Percentiles rank a stretch among this genome's conserved stretches.
These are phyloP conservation scores for Pichia kudriavzevii DNA, from an alignment of 1,139 yeast species.

Conservation along the genomic window DNA sequence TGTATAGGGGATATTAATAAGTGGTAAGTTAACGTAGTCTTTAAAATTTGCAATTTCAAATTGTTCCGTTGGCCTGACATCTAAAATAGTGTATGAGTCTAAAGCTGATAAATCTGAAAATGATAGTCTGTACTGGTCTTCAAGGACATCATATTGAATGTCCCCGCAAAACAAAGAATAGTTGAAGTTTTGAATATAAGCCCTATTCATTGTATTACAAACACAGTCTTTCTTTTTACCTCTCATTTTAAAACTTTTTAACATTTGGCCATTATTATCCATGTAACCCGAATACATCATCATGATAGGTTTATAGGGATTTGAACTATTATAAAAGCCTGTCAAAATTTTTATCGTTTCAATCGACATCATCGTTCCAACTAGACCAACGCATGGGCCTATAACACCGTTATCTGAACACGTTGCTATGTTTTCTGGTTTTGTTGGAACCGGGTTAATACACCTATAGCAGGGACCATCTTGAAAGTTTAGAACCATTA, in stretches of 20 bases:
- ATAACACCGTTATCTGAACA: constrained; percentile 94
- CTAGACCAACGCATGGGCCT: constrained; percentile 90
- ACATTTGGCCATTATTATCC: constrained; percentile 47
- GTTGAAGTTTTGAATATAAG: constrained; percentile 42
- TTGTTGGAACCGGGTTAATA: constrained; percentile 85
- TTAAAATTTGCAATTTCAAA: constrained; percentile 44
- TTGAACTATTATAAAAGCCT: constrained; percentile 35
- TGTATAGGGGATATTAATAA: constrained; percentile 60
- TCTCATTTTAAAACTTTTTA: constrained; percentile 77
- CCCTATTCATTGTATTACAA: constrained; percentile 52
- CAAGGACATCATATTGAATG: constrained; percentile 40
- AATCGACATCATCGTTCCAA: constrained; percentile 84
- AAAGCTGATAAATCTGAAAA: constrained; percentile 36
- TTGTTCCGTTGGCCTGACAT: constrained; percentile 79
- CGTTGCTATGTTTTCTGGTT: constrained; percentile 71
- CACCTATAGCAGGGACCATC: constrained; percentile 93
- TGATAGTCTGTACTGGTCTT: constrained; percentile 40
- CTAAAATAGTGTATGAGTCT: constrained; percentile 33
- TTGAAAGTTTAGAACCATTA: constrained; percentile 63
- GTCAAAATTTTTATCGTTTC: constrained; percentile 75
- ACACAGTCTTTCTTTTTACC: constrained; percentile 52
- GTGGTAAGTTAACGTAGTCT: constrained; percentile 35
- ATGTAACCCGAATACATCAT: constrained; percentile 60
- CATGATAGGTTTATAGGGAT: constrained; percentile 57
- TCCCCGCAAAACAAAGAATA: constrained; percentile 74